Percentiles rank a stretch among this genome's conserved stretches.
Conservation (phyloP, 192 early-diverging fungal genomes). For the Backusella tuberculispora region DNA sequence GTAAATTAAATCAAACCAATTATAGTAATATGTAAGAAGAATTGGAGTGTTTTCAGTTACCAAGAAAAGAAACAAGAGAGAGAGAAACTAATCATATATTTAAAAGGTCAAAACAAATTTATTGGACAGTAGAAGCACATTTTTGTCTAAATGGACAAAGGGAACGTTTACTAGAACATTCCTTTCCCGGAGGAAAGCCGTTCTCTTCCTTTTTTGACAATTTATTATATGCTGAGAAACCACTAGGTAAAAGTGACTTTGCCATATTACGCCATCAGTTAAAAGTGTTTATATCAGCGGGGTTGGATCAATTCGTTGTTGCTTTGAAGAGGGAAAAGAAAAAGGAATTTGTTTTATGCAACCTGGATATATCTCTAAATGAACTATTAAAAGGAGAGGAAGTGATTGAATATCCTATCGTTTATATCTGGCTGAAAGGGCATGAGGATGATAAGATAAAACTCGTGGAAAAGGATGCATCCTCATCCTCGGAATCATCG, state of each 20-base stretch:
- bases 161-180: constrained; percentile 36
- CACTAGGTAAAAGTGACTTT: constrained; percentile 23
- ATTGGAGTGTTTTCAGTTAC: constrained; percentile 2
- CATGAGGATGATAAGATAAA: not conserved
- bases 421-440: constrained; percentile 37
- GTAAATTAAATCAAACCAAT: constrained; percentile 55
- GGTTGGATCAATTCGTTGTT: constrained; percentile 30
- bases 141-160: constrained; percentile 33
- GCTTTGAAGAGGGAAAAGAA: constrained; percentile 36
- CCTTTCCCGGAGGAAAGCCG: constrained; percentile 23
- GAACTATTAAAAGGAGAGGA: constrained; percentile 28
- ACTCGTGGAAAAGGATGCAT: not conserved
- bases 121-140: constrained; percentile 52
- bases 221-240: constrained; percentile 25
- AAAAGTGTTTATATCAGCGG: constrained; percentile 21
- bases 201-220: constrained; percentile 33
- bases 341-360: constrained; percentile 9
- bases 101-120: constrained; percentile 44
- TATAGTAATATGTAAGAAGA: constrained; percentile 53
- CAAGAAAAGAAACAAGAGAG: not conserved
- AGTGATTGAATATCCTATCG: constrained; percentile 41
- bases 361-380: constrained; percentile 26
- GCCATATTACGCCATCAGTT: constrained; percentile 32
- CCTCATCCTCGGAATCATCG: not conserved
- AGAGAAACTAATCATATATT: not conserved